A percentile compares a stretch with the other conserved stretches of the same genome.
These are phyloP conservation scores for Pseudogymnoascus sp. DNA, from an alignment of 2,329 filamentous ascomycete species.

Conservation along the genomic window DNA sequence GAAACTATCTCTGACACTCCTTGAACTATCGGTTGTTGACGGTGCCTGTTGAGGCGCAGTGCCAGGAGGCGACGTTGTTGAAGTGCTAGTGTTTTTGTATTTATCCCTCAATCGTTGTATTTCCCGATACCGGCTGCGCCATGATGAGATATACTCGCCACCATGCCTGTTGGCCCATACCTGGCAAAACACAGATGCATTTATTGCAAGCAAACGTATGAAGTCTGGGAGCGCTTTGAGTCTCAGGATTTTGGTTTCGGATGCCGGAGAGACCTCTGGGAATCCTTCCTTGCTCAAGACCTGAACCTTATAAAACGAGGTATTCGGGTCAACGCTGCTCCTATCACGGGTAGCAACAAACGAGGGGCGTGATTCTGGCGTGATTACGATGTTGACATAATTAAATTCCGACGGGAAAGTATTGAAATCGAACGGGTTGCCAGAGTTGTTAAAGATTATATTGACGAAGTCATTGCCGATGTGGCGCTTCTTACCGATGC, in stretches of 20 bases:
- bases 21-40: conserved; percentile 25
- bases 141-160: conserved; percentile 78
- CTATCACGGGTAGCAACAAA: conserved; percentile 58
- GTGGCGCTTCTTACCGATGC: conserved; percentile 81
- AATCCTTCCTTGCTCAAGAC: conserved; percentile 84
- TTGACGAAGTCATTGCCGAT: conserved; percentile 98
- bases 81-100: conserved; percentile 32
- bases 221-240: conserved; percentile 75
- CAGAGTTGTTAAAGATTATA: conserved; percentile 95
- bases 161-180: conserved; percentile 77
- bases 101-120: conserved; percentile 75
- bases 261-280: conserved; percentile 82
- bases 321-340: conserved; percentile 29
- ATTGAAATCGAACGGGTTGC: conserved; percentile 78
- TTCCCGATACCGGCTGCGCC: conserved; percentile 77
- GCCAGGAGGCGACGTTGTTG: conserved; percentile 19
- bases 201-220: conserved; percentile 80
- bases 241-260: conserved; percentile 81
- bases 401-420: conserved; percentile 95
- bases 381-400: conserved; percentile 93
- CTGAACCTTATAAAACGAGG: conserved; percentile 75
- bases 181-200: conserved; percentile 84
- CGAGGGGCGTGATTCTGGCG: conserved; percentile 70
- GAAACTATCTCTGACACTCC: conserved; percentile 51
- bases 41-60: conserved; percentile 13